A percentile compares a stretch with the other conserved stretches of the same genome.
Evolutionary conservation across 768 basidiomycete species (phyloP).

Genomic region (Hirschioporus abietinus): DNA sequence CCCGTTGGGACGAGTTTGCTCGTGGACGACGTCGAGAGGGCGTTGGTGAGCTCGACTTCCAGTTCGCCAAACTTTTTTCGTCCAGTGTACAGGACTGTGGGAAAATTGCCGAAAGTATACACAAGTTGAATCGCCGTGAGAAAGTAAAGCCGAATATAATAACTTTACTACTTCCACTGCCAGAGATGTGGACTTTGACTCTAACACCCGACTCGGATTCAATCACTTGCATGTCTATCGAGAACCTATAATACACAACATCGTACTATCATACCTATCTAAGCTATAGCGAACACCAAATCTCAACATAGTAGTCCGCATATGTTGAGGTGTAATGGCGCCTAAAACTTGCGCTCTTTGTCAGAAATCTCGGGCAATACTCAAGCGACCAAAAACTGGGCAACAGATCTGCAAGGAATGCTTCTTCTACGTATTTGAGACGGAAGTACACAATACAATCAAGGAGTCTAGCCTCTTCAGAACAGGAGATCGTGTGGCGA

Average conservation of each 20-base stretch:
- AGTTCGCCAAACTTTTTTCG: background rate
- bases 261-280: too few species aligned
- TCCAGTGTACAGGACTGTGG: background rate
- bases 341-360: constrained; percentile 78
- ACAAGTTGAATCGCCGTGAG: too few species aligned
- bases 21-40: background rate
- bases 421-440: constrained; percentile 97
- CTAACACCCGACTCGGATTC: too few species aligned
- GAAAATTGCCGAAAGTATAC: background rate
- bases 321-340: constrained; percentile 47
- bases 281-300: too few species aligned
- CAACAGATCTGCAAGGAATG: constrained; percentile 96
- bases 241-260: too few species aligned
- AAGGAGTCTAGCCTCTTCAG: constrained; percentile 77
- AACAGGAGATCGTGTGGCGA: constrained; percentile 88
- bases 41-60: background rate
- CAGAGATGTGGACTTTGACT: too few species aligned
- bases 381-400: constrained; percentile 94
- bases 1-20: background rate
- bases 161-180: too few species aligned
- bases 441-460: constrained; percentile 96
- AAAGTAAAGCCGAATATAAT: too few species aligned
- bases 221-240: too few species aligned
- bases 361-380: constrained; percentile 69
- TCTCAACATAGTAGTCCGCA: too few species aligned